phyloP scores from a whole-genome alignment of 176 grass and related monocot species.

The Pontederia crassipes region DNA sequence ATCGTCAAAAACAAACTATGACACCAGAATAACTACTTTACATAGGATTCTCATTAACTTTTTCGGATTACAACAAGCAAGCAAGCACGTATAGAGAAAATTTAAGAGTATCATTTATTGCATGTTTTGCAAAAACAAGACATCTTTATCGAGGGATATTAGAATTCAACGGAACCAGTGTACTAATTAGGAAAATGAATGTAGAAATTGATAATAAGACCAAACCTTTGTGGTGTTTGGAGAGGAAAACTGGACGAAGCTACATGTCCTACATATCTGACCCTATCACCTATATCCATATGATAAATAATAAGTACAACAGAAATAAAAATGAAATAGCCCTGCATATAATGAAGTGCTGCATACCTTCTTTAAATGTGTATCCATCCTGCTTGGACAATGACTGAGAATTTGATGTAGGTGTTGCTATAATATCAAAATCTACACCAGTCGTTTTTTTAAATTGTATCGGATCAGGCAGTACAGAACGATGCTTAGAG shows the following conservation, averaged over 20 bases:
- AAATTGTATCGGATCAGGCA: conserved; percentile 50
- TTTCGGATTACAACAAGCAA: too few species aligned
- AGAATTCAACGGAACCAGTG: neutral
- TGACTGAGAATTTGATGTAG: conserved; percentile 61
- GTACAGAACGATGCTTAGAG: conserved; percentile 58
- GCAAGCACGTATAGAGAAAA: too few species aligned
- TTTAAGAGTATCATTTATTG: too few species aligned
- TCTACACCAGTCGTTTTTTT: conserved; percentile 84
- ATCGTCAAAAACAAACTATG: too few species aligned
- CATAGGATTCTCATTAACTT: too few species aligned
- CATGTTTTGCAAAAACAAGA: too few species aligned
- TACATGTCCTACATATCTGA: conserved; percentile 58
- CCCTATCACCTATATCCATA: conserved; percentile 59
- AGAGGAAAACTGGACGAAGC: conserved; percentile 38
- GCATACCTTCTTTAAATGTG: conserved; percentile 90
- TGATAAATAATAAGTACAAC: neutral
- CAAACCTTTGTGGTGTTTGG: conserved; percentile 45
- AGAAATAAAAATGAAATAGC: conserved; percentile 6
- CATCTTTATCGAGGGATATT: too few species aligned
- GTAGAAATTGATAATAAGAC: conserved; percentile 1
- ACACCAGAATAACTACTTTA: too few species aligned
- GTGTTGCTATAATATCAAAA: conserved; percentile 87
- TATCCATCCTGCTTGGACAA: conserved; percentile 80
- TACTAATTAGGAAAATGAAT: conserved; percentile 7
- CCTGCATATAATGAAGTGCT: conserved; percentile 5